Conservation (phyloP, 257 asterid genomes). For the Rauvolfia tetraphylla region DNA sequence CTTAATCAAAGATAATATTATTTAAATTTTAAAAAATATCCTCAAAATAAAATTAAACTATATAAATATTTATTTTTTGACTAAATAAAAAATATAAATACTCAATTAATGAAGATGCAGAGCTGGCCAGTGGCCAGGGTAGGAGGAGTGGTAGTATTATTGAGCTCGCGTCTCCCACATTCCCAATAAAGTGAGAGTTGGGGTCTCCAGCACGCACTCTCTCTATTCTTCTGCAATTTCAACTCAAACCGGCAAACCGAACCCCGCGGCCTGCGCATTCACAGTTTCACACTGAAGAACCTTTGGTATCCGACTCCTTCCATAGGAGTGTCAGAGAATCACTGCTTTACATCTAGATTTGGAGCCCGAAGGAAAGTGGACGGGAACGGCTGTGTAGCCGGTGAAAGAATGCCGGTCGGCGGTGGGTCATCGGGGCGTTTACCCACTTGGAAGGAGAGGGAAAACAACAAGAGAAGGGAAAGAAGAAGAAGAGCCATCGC, state of each 20-base stretch:
- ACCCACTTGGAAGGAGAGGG: conserved; percentile 86
- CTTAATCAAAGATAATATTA: too few species aligned
- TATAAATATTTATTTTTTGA: too few species aligned
- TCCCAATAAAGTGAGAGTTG: conserved; percentile 38
- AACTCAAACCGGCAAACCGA: too few species aligned
- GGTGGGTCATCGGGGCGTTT: conserved; percentile 30
- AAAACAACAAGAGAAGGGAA: conserved; percentile 76
- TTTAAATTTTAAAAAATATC: too few species aligned
- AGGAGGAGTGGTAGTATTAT: too few species aligned
- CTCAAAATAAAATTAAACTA: too few species aligned
- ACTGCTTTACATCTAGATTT: not conserved
- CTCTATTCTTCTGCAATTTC: too few species aligned
- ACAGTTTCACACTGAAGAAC: not conserved
- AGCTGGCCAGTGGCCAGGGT: too few species aligned
- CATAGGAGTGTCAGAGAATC: not conserved
- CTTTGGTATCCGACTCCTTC: not conserved
- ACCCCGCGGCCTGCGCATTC: too few species aligned
- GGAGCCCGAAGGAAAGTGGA: not conserved
- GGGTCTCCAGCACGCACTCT: conserved; percentile 33
- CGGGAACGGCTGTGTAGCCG: not conserved
- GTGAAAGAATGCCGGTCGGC: conserved; percentile 23
- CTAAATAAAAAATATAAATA: too few species aligned
- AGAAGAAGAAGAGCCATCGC: conserved; percentile 73
- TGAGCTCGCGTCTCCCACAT: not conserved
- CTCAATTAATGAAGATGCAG: too few species aligned